These are phyloP conservation scores for Fusarium newnesense DNA, from an alignment of 2,329 filamentous ascomycete species.

Conservation along the genomic window DNA sequence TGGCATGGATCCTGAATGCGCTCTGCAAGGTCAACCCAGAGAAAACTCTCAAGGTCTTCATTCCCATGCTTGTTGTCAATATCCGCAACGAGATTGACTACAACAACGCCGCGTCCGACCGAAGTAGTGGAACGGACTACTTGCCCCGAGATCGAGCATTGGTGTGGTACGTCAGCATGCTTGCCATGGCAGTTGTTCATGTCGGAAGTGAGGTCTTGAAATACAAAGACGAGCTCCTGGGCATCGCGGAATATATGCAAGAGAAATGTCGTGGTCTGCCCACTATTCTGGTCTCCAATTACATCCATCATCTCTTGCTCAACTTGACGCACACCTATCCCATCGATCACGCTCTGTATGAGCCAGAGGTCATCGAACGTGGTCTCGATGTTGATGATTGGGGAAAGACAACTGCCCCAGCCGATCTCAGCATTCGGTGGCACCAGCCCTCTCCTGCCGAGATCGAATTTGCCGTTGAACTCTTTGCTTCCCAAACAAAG, in stretches of 20 bases:
- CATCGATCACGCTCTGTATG: conserved; percentile 87
- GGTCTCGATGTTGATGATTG: conserved; percentile 84
- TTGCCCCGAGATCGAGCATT: conserved; percentile 90
- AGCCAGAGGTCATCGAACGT: conserved; percentile 75
- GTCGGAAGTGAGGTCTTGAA: conserved; percentile 90
- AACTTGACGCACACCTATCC: conserved; percentile 96
- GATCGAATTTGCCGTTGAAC: conserved; percentile 86
- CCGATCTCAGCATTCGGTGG: conserved; percentile 87
- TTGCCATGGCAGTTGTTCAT: conserved; percentile 98
- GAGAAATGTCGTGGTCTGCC: conserved; percentile 92
- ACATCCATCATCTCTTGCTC: conserved; percentile 93
- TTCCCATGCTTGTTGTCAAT: conserved; percentile 89
- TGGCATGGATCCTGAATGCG: conserved; percentile 98
- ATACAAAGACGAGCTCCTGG: conserved; percentile 88
- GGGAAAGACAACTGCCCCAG: conserved; percentile 80
- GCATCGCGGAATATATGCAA: conserved; percentile 96
- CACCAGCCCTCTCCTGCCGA: conserved; percentile 84
- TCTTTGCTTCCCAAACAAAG: conserved; percentile 86
- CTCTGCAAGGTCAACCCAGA: conserved; percentile 95
- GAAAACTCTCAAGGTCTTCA: conserved; percentile 89
- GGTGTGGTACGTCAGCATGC: conserved; percentile 96
- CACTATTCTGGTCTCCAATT: conserved; percentile 96
- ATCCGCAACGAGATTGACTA: conserved; percentile 98
- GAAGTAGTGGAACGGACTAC: conserved; percentile 93
- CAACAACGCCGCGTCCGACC: conserved; percentile 93